Evolutionary conservation across 2,329 filamentous ascomycete genomes (phyloP).

Genomic region (Grosmannia penicillata): DNA sequence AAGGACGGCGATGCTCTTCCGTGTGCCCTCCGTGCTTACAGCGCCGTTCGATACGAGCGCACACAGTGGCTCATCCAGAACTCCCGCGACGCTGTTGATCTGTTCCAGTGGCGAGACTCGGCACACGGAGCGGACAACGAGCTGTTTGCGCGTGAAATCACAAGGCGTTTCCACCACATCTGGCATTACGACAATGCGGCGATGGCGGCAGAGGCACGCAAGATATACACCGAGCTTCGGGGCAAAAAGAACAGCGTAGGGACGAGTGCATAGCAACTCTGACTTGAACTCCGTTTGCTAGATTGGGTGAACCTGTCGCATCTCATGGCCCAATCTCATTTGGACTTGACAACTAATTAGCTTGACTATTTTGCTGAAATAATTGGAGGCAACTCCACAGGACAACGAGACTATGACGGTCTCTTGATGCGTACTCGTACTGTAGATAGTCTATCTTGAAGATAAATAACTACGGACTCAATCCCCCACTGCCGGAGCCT

Average conservation of each 20-base stretch:
- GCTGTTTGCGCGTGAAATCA: slow-evolving; percentile 22
- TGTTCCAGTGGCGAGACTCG: slow-evolving; percentile 22
- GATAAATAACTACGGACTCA: too few relatives aligned
- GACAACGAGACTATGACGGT: too few relatives aligned
- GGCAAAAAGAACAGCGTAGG: neutral
- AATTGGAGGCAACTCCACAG: too few relatives aligned
- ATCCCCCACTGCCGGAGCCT: too few relatives aligned
- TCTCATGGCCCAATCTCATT: too few relatives aligned
- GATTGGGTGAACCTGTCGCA: too few relatives aligned
- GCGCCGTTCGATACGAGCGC: slow-evolving; percentile 21
- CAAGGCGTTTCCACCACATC: slow-evolving; percentile 18
- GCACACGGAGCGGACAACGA: slow-evolving; percentile 18
- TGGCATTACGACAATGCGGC: slow-evolving; percentile 22
- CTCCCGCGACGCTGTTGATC: slow-evolving; percentile 21
- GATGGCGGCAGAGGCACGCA: slow-evolving; percentile 16
- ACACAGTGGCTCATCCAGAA: slow-evolving; percentile 27
- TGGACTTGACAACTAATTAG: too few relatives aligned
- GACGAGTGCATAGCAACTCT: too few relatives aligned
- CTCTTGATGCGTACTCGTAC: too few relatives aligned
- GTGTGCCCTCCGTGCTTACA: slow-evolving; percentile 23
- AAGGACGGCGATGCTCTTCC: slow-evolving; percentile 3
- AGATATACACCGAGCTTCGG: neutral
- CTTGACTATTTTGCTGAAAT: too few relatives aligned
- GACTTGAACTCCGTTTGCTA: too few relatives aligned
- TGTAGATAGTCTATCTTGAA: too few relatives aligned